These are phyloP conservation scores for Ensete glaucum DNA, from an alignment of 176 grass and related monocot species.

Conservation along the genomic window DNA sequence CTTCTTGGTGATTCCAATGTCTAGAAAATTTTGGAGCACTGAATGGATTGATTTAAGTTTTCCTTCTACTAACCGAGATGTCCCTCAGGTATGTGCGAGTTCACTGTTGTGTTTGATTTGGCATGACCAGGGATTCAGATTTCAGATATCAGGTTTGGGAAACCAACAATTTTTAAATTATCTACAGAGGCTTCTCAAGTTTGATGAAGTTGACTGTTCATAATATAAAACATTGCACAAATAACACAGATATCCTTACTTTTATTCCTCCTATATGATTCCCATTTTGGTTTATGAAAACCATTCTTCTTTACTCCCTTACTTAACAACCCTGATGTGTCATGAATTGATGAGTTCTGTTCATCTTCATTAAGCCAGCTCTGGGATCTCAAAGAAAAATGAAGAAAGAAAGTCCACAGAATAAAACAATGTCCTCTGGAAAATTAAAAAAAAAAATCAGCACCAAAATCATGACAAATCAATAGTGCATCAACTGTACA, in stretches of 20 bases:
- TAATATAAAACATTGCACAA: background rate
- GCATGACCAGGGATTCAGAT: too few relatives aligned
- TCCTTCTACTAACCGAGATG: too few relatives aligned
- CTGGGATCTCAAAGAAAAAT: slow-evolving; percentile 26
- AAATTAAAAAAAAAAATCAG: background rate
- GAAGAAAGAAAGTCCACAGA: background rate
- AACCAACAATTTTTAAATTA: too few relatives aligned
- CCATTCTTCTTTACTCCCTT: slow-evolving; percentile 40
- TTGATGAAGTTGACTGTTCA: too few relatives aligned
- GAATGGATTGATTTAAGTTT: too few relatives aligned
- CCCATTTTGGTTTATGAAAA: slow-evolving; percentile 30
- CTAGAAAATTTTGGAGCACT: too few relatives aligned
- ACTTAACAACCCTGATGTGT: slow-evolving; percentile 61
- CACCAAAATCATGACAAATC: background rate
- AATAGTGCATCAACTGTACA: too few relatives aligned
- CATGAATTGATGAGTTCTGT: slow-evolving; percentile 26
- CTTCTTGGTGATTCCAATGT: too few relatives aligned
- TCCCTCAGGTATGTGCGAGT: too few relatives aligned
- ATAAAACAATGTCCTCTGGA: slow-evolving; percentile 1
- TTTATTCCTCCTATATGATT: slow-evolving; percentile 32
- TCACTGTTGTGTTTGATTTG: too few relatives aligned
- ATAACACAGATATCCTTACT: slow-evolving; percentile 13
- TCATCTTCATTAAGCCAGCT: slow-evolving; percentile 71
- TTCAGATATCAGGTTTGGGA: too few relatives aligned
- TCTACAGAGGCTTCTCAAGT: too few relatives aligned